A percentile compares a stretch with the other conserved stretches of the same genome.
These are phyloP conservation scores for Lepiota brunneoincarnata DNA, from an alignment of 768 basidiomycete species.

Conservation along the genomic window DNA sequence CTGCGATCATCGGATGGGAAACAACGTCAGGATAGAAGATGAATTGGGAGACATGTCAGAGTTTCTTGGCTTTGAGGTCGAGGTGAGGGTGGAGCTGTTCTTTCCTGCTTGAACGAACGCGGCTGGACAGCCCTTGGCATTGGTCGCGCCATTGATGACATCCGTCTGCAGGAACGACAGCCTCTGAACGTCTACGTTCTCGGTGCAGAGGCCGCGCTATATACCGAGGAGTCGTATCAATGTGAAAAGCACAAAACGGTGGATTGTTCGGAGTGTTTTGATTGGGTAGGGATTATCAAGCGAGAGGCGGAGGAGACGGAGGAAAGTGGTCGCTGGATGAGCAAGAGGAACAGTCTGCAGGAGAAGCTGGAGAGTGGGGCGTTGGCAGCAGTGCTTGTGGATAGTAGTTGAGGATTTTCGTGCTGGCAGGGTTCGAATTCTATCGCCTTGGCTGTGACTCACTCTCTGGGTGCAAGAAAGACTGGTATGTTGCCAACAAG, in stretches of 20 bases:
- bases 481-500: too few relatives aligned
- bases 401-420: neutral
- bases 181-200: constrained; percentile 11
- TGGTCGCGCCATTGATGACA: neutral
- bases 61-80: constrained; percentile 14
- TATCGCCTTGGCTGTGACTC: too few relatives aligned
- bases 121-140: neutral
- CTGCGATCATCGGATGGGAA: constrained; percentile 30
- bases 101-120: neutral
- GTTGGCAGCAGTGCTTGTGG: neutral
- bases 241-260: constrained; percentile 25
- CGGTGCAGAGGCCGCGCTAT: constrained; percentile 10
- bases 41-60: constrained; percentile 20
- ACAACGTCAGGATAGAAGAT: constrained; percentile 28
- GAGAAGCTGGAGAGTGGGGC: constrained; percentile 4
- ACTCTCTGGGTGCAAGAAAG: neutral
- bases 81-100: constrained; percentile 4
- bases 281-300: constrained; percentile 31
- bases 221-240: constrained; percentile 17
- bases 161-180: constrained; percentile 11
- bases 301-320: constrained; percentile 21
- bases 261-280: constrained; percentile 31
- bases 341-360: constrained; percentile 17
- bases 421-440: neutral
- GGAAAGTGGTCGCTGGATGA: constrained; percentile 22